phyloP scores from a whole-genome alignment of 805 yeast genomes.

The Candida schatavii region DNA sequence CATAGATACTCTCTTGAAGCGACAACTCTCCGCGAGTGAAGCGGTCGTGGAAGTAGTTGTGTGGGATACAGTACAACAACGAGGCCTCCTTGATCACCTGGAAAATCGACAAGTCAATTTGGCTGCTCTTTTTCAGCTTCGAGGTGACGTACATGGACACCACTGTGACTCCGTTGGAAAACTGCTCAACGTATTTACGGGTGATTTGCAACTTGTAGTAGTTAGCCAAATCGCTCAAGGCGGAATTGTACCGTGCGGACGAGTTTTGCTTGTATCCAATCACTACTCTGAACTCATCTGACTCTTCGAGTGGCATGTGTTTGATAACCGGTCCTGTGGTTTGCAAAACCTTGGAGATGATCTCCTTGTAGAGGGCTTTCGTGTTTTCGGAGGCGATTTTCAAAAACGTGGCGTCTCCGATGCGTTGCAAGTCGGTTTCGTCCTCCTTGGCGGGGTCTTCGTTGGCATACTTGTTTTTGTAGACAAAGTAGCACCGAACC shows the following conservation, averaged over 20 bases:
- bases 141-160: conserved; percentile 83
- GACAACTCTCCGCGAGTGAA: conserved; percentile 78
- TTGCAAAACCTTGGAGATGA: conserved; percentile 63
- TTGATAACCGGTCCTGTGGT: conserved; percentile 93
- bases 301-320: conserved; percentile 74
- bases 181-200: conserved; percentile 92
- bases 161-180: conserved; percentile 82
- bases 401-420: conserved; percentile 77
- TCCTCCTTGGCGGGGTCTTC: conserved; percentile 9
- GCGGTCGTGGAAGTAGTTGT: conserved; percentile 70
- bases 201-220: conserved; percentile 83
- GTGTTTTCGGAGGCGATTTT: conserved; percentile 79
- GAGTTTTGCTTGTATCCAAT: conserved; percentile 85
- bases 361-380: conserved; percentile 67
- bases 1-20: conserved; percentile 90
- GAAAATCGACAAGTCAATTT: conserved; percentile 72
- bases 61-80: conserved; percentile 85
- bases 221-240: conserved; percentile 79
- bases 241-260: conserved; percentile 83
- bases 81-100: conserved; percentile 95
- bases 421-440: conserved; percentile 55
- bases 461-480: conserved; percentile 51
- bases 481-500: conserved; percentile 77
- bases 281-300: conserved; percentile 81
- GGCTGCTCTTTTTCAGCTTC: conserved; percentile 45